Evolutionary conservation across 352 stramenopile genomes (phyloP).

Genomic region (Phytophthora citrophthora): DNA sequence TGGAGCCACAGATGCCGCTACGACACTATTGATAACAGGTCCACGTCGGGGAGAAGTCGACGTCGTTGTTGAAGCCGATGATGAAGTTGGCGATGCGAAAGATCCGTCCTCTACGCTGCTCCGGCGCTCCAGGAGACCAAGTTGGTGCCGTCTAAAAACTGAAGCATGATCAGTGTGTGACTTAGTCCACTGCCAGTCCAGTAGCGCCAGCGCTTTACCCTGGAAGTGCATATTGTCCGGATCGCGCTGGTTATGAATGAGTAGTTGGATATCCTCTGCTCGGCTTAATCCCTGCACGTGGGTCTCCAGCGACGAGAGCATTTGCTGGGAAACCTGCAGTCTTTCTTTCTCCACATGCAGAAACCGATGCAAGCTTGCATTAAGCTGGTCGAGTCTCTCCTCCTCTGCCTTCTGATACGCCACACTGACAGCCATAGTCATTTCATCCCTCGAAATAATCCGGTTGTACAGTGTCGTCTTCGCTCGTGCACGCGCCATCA

Average conservation of each 20-base stretch:
- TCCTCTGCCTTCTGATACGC: slow-evolving; percentile 88
- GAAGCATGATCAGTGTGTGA: slow-evolving; percentile 40
- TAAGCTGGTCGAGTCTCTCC: slow-evolving; percentile 80
- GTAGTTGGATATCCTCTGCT: slow-evolving; percentile 81
- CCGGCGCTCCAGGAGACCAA: slow-evolving; percentile 36
- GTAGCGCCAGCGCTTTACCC: slow-evolving; percentile 80
- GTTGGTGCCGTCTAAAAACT: slow-evolving; percentile 10
- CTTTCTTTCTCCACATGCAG: slow-evolving; percentile 82
- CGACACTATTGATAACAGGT: slow-evolving; percentile 1
- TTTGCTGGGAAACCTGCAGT: slow-evolving; percentile 63
- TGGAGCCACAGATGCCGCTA: slow-evolving; percentile 14
- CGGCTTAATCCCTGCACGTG: slow-evolving; percentile 70
- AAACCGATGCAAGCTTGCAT: slow-evolving; percentile 73
- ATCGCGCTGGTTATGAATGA: slow-evolving; percentile 86
- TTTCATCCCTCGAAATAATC: slow-evolving; percentile 86
- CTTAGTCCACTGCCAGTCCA: slow-evolving; percentile 88
- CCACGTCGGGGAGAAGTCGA: slow-evolving; percentile 17
- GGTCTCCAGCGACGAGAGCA: slow-evolving; percentile 61
- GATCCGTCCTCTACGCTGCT: slow-evolving; percentile 31
- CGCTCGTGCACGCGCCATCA: slow-evolving; percentile 59
- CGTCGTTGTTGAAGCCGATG: slow-evolving; percentile 22
- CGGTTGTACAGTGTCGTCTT: slow-evolving; percentile 86
- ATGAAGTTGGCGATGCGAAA: slow-evolving; percentile 28
- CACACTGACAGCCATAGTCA: slow-evolving; percentile 90
- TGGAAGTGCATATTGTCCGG: slow-evolving; percentile 91